Percentiles rank a stretch among this genome's conserved stretches.
Conservation (phyloP, 208 protist genomes). For the Crithidia brevicula region DNA sequence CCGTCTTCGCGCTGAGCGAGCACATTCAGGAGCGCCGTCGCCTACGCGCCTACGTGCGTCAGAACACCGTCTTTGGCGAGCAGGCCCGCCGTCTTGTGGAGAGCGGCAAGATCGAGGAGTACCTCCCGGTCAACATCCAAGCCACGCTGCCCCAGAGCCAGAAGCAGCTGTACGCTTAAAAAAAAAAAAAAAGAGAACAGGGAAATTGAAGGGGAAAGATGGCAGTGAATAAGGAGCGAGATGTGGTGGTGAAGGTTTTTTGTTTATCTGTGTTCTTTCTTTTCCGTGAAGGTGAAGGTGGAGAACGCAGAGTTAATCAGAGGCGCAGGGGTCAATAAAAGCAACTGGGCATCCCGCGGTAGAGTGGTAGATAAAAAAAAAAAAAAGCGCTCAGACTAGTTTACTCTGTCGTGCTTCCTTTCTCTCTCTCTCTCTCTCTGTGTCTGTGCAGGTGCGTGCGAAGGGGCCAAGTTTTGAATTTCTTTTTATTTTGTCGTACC, state of each 20-base stretch:
- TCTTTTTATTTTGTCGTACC: too few species aligned
- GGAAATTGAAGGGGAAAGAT: neutral
- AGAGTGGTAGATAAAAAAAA: too few species aligned
- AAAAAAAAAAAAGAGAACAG: neutral
- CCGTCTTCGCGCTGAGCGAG: constrained; percentile 67
- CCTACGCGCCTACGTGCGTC: constrained; percentile 68
- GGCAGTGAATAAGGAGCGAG: neutral
- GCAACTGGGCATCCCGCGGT: too few species aligned
- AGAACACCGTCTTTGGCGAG: constrained; percentile 92
- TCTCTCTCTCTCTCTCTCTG: too few species aligned
- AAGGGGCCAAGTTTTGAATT: too few species aligned
- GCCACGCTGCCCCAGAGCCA: constrained; percentile 67
- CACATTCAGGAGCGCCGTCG: constrained; percentile 79
- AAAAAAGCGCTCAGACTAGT: too few species aligned
- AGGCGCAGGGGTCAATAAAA: too few species aligned
- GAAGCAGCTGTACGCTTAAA: constrained; percentile 67
- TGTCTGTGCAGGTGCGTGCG: too few species aligned
- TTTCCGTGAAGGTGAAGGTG: neutral
- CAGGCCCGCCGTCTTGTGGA: constrained; percentile 82
- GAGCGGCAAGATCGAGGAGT: constrained; percentile 87
- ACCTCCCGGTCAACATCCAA: constrained; percentile 83
- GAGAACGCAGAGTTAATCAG: neutral
- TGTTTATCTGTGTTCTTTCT: neutral
- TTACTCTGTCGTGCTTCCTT: too few species aligned
- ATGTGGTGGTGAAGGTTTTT: neutral